Evolutionary conservation across 2,329 filamentous ascomycete genomes (phyloP).

Genomic region (Fusarium succisae): DNA sequence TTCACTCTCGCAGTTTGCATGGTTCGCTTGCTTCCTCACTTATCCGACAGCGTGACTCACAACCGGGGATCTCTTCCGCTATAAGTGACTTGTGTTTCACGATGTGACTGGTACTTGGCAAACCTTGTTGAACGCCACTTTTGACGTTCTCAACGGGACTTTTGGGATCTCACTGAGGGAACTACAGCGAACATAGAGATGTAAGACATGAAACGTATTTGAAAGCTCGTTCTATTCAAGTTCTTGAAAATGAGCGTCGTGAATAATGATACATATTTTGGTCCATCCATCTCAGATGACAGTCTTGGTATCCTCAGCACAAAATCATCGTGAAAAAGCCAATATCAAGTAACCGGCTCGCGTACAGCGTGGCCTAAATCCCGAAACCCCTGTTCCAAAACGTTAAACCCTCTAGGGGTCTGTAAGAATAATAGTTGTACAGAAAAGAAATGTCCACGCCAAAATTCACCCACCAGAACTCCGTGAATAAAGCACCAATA

Average conservation of each 20-base stretch:
- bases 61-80: conserved; percentile 29
- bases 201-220: conserved; percentile 1
- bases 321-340: conserved; percentile 22
- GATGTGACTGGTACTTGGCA: conserved; percentile 20
- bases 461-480: conserved; percentile 18
- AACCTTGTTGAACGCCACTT: conserved; percentile 7
- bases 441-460: conserved; percentile 32
- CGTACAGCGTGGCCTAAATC: conserved; percentile 11
- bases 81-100: conserved; percentile 37
- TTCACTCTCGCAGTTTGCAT: conserved; percentile 22
- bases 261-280: conserved; percentile 45
- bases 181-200: neutral
- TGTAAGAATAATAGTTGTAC: conserved; percentile 49
- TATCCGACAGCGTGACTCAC: conserved; percentile 35
- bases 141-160: conserved; percentile 1
- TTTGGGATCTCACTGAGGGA: neutral
- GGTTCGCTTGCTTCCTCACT: conserved; percentile 22
- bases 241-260: conserved; percentile 38
- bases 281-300: conserved; percentile 31
- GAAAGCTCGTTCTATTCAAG: conserved; percentile 18
- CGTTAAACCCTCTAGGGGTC: conserved; percentile 7
- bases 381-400: conserved; percentile 22
- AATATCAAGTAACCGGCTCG: conserved; percentile 3
- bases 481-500: conserved; percentile 18
- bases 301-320: conserved; percentile 37